Base-by-base conservation (phyloP, 768 basidiomycete genomes). In the Termitomyces sp. region DNA sequence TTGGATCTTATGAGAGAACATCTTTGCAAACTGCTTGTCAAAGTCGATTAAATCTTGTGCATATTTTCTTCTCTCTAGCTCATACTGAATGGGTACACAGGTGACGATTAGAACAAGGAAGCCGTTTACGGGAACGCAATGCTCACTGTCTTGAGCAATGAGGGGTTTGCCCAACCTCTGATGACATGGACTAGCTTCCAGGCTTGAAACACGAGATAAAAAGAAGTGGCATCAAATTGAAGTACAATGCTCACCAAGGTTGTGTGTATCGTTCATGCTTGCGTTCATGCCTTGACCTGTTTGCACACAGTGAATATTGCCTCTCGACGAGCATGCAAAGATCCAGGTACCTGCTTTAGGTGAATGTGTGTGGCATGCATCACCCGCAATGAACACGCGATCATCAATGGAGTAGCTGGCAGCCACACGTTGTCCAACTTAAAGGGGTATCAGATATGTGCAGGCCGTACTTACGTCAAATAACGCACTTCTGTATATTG, bases 211-310 rank as follows among this genome's bases (percentile, higher is more conserved):
- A 39, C 30, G n/a, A 40, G 10, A 46, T 45, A 12, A 54, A 41
- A 11, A 47, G 12, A 40, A n/a, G 41, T 43, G 35, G 30, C 6
- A 48, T 27, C n/a, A 17, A 16, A 19, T 6, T 14, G 8, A 39
- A 44, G 14, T n/a, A 19, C 9, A 8, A 8, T 5, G 57, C 69
- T 42, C 57, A 79, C 84, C 79, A 23, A 90, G 76, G 63, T 89
- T 89, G 59, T 87, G 87, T 17, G 83, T 78, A 64, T 89, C 88
- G 48, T 82, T 83, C 83, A 89, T 88, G 59, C 84, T 83, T 8
- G 86, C 87, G 61, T 88, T 88, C 86, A 88, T 85, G 11, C 86
- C 88, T 66, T 89, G 88, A 14, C 87, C 83, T 84, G 55, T 44
- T 6, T 44, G 16, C 14, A 52, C 21, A 59, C 2, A 16, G 10